Percentiles rank a stretch among this genome's conserved stretches.
Evolutionary conservation across 331 rosid genomes (phyloP).

Genomic region (Telfairia occidentalis): DNA sequence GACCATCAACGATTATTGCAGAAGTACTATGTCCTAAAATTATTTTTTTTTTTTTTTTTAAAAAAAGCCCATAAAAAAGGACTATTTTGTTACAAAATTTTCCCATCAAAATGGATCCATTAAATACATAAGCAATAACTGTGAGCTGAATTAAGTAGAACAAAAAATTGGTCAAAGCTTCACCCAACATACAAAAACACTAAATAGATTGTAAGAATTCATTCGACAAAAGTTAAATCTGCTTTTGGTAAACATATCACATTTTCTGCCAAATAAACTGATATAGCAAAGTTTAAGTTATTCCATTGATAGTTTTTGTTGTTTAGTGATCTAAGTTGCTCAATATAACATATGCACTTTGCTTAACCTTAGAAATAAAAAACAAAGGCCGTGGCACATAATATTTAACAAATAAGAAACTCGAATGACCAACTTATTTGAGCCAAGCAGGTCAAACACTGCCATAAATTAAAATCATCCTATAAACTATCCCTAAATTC

Average conservation of each 20-base stretch:
- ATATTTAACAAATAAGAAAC: not conserved
- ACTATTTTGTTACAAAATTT: not conserved
- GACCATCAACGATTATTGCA: not conserved
- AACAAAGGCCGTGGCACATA: not conserved
- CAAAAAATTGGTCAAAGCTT: too few relatives aligned
- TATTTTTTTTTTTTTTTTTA: too few relatives aligned
- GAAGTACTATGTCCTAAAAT: not conserved
- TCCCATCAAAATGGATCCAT: not conserved
- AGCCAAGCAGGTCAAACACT: not conserved
- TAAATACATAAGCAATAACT: not conserved
- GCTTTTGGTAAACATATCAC: too few relatives aligned
- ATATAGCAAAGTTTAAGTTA: not conserved
- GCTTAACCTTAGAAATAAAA: not conserved
- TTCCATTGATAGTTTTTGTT: not conserved
- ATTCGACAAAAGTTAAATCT: too few relatives aligned
- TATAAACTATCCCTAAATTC: not conserved
- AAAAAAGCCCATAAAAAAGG: not conserved
- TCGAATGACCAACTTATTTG: not conserved
- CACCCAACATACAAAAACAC: too few relatives aligned
- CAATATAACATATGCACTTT: not conserved
- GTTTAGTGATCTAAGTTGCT: not conserved
- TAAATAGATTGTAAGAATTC: too few relatives aligned
- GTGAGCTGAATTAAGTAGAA: not conserved
- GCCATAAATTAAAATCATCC: not conserved
- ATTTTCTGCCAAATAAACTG: too few relatives aligned